phyloP scores from a whole-genome alignment of 73 alveolate genomes.

The Diophrys appendiculata region DNA sequence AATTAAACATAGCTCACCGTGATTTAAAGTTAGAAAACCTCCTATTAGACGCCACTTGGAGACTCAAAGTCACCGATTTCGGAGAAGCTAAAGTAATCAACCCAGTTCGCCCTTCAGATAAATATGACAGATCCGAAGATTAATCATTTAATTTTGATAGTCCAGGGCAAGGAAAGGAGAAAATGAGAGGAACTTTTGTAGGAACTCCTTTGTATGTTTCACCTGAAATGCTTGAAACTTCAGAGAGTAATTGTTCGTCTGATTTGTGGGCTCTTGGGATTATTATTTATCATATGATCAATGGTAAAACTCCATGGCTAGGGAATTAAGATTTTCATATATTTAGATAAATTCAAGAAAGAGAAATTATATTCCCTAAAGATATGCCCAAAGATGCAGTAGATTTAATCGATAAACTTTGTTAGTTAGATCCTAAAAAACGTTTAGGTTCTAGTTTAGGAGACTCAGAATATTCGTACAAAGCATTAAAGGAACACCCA shows the following conservation, averaged over 20 bases:
- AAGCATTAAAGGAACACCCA: conserved; percentile 14
- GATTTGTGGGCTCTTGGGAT: conserved; percentile 98
- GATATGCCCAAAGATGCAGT: conserved; percentile 6
- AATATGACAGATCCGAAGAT: not conserved
- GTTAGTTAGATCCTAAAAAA: conserved; percentile 2
- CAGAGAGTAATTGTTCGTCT: conserved; percentile 6
- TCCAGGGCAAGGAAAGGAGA: not conserved
- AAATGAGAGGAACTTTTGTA: conserved; percentile 68
- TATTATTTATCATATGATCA: conserved; percentile 82
- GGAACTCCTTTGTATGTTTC: conserved; percentile 98
- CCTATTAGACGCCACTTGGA: conserved; percentile 24
- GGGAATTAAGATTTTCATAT: conserved; percentile 71
- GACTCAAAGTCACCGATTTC: conserved; percentile 60
- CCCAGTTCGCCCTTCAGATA: conserved; percentile 4
- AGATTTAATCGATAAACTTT: conserved; percentile 8
- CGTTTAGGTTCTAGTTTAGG: conserved; percentile 6
- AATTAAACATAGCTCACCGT: conserved; percentile 40
- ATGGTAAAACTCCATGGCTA: conserved; percentile 89
- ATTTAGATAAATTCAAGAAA: conserved; percentile 65
- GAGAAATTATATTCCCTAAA: conserved; percentile 9
- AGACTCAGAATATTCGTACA: not conserved
- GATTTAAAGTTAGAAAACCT: conserved; percentile 65
- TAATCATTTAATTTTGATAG: not conserved
- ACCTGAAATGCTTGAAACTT: conserved; percentile 94
- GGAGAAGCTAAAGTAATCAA: conserved; percentile 39